Conservation (phyloP, 1,139 yeast species). For the Yamadazyma songkhlaensis region DNA sequence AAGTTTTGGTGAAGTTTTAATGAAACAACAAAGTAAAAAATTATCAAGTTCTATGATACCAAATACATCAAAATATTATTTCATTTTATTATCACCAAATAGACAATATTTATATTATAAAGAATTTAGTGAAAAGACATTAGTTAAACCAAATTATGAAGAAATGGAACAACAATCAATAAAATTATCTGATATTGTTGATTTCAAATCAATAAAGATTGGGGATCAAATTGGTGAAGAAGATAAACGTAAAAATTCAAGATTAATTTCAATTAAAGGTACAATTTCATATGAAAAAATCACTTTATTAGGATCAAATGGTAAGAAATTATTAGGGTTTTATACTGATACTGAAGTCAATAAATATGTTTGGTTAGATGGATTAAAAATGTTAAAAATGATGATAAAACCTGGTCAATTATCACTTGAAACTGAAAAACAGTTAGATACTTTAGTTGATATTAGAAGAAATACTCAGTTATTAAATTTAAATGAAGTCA, state of each 20-base stretch:
- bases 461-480: conserved; percentile 67
- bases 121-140: conserved; percentile 50
- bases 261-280: conserved; percentile 50
- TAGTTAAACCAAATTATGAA: conserved; percentile 57
- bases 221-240: conserved; percentile 42
- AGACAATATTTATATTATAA: conserved; percentile 60
- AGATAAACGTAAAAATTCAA: conserved; percentile 33
- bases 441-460: conserved; percentile 54
- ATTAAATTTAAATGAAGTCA: conserved; percentile 43
- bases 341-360: conserved; percentile 72
- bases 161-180: conserved; percentile 38
- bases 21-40: conserved; percentile 20
- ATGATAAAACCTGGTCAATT: conserved; percentile 33
- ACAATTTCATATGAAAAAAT: conserved; percentile 57
- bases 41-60: conserved; percentile 4
- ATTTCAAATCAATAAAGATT: conserved; percentile 42
- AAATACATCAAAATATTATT: conserved; percentile 37
- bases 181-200: conserved; percentile 33
- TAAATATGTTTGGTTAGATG: conserved; percentile 78
- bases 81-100: conserved; percentile 70
- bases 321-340: conserved; percentile 48
- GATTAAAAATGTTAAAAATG: conserved; percentile 59
- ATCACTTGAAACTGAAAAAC: conserved; percentile 58
- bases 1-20: conserved; percentile 48
- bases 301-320: conserved; percentile 42